Percentiles rank a stretch among this genome's conserved stretches.
Evolutionary conservation across 2,329 filamentous ascomycete genomes (phyloP).

Genomic region (Pseudocercospora musae): DNA sequence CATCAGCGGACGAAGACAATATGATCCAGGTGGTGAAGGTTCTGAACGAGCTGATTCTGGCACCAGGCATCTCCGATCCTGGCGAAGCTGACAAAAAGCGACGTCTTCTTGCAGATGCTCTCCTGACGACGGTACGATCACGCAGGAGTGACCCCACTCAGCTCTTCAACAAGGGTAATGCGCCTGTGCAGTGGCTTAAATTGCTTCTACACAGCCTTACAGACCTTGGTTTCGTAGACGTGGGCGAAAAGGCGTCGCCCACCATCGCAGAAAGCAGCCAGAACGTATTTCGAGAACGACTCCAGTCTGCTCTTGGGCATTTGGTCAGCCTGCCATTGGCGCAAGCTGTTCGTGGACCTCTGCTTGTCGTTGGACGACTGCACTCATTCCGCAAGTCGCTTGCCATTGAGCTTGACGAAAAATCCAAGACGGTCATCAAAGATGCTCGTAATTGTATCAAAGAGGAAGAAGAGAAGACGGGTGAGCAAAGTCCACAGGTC

Average conservation of each 20-base stretch:
- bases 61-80: constrained; percentile 45
- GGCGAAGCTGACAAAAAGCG: constrained; percentile 47
- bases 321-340: constrained; percentile 39
- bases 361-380: constrained; percentile 19
- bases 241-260: constrained; percentile 25
- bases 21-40: constrained; percentile 52
- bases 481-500: constrained; percentile 24
- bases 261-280: constrained; percentile 47
- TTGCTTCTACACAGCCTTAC: constrained; percentile 27
- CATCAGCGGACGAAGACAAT: constrained; percentile 53
- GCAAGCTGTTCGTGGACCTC: constrained; percentile 21
- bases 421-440: constrained; percentile 17
- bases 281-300: constrained; percentile 52
- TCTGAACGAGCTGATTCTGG: constrained; percentile 46
- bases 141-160: constrained; percentile 33
- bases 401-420: constrained; percentile 13
- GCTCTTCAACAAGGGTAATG: constrained; percentile 30
- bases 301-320: constrained; percentile 54
- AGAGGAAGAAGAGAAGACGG: constrained; percentile 20
- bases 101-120: constrained; percentile 51
- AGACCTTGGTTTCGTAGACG: constrained; percentile 19
- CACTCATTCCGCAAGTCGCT: constrained; percentile 16
- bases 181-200: constrained; percentile 27
- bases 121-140: constrained; percentile 48
- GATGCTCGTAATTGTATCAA: constrained; percentile 22